Percentiles rank a stretch among this genome's conserved stretches.
Evolutionary conservation across 108 stramenopile species (phyloP).

Genomic region (Craspedostauros australis): DNA sequence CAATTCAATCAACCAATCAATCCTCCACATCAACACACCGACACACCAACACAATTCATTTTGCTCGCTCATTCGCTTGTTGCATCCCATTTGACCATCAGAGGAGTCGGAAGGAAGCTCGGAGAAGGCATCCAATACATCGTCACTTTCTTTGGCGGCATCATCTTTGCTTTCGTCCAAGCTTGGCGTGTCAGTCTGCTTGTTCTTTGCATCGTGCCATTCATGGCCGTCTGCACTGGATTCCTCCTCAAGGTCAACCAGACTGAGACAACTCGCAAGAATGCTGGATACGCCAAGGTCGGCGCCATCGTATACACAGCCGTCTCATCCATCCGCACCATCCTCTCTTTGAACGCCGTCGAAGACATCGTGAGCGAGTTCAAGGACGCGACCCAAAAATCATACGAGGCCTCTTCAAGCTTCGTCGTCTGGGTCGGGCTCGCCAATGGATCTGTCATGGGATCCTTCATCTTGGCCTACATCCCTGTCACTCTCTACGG

Average conservation of each 20-base stretch:
- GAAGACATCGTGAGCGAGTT: conserved; percentile 29
- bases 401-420: conserved; percentile 24
- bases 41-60: too few species aligned
- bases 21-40: too few species aligned
- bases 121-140: conserved; percentile 37
- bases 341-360: conserved; percentile 50
- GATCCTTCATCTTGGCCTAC: conserved; percentile 17
- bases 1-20: too few species aligned
- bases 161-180: conserved; percentile 32
- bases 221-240: conserved; percentile 24
- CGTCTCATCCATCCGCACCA: conserved; percentile 44
- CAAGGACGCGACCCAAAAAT: conserved; percentile 31
- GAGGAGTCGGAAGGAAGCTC: conserved; percentile 35
- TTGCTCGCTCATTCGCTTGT: too few species aligned
- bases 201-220: conserved; percentile 30
- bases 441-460: conserved; percentile 44
- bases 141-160: conserved; percentile 29
- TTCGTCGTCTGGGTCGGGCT: conserved; percentile 26
- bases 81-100: neutral
- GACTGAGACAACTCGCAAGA: conserved; percentile 24
- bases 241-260: conserved; percentile 25
- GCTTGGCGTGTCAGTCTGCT: conserved; percentile 32
- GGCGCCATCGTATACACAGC: conserved; percentile 42
- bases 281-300: conserved; percentile 34
- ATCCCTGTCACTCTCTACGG: conserved; percentile 35